Conservation (phyloP, 768 basidiomycete species). For the Leccinum boreale region DNA sequence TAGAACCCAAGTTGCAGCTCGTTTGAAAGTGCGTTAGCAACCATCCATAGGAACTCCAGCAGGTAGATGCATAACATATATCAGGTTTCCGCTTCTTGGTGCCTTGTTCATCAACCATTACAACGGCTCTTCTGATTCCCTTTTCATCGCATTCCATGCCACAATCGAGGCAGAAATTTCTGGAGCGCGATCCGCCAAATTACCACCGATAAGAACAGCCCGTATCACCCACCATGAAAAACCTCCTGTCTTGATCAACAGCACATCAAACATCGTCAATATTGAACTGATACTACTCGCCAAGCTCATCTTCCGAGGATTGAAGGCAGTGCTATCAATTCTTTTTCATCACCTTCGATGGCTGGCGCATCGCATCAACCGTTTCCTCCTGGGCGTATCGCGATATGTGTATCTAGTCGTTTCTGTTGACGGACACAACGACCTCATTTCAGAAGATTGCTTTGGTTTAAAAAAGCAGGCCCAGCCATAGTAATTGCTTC, state of each 20-base stretch:
- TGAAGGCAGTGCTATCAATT: too few relatives aligned
- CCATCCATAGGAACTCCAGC: constrained; percentile 62
- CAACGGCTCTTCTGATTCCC: constrained; percentile 39
- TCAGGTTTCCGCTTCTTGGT: constrained; percentile 18
- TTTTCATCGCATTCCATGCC: constrained; percentile 42
- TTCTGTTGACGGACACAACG: too few relatives aligned
- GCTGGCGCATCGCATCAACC: too few relatives aligned
- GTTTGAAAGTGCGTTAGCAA: constrained; percentile 64
- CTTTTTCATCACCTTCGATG: too few relatives aligned
- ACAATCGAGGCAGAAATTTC: constrained; percentile 47
- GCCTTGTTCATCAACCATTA: constrained; percentile 47
- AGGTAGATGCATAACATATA: constrained; percentile 48
- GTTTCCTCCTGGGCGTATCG: too few relatives aligned
- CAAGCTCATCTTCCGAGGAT: too few relatives aligned
- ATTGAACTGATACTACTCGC: background rate
- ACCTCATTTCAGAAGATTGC: too few relatives aligned
- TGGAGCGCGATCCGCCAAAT: constrained; percentile 76
- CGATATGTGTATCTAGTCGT: too few relatives aligned
- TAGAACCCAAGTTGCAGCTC: background rate
- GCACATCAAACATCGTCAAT: background rate
- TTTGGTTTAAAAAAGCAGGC: too few relatives aligned
- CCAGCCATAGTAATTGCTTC: too few relatives aligned
- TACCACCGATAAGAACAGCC: constrained; percentile 77
- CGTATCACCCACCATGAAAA: background rate
- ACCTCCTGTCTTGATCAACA: background rate